A percentile compares a stretch with the other conserved stretches of the same genome.
phyloP scores from a whole-genome alignment of 768 basidiomycete genomes.

The Suillus subalutaceus region DNA sequence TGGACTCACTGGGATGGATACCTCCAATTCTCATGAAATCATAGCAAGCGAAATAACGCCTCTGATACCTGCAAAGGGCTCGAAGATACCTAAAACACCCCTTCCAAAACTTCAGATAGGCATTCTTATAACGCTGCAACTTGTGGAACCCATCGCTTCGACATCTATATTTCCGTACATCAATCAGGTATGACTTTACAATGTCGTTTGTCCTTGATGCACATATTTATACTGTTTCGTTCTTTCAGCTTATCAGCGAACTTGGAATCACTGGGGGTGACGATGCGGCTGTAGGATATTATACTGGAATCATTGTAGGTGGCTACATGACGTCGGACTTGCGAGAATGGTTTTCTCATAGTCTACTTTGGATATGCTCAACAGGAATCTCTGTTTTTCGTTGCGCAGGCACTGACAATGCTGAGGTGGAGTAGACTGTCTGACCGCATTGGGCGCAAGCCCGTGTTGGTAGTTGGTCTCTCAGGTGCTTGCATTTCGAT shows the following conservation, averaged over 20 bases:
- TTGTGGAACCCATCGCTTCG: conserved; percentile 50
- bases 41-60: background rate
- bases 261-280: conserved; percentile 66
- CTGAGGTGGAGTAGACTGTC: conserved; percentile 68
- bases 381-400: conserved; percentile 66
- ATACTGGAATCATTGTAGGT: conserved; percentile 65
- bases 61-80: background rate
- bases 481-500: conserved; percentile 55
- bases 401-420: conserved; percentile 56
- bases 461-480: conserved; percentile 56
- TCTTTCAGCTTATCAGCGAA: conserved; percentile 56
- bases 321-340: too few relatives aligned
- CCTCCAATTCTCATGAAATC: background rate
- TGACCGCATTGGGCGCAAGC: conserved; percentile 62
- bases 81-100: conserved; percentile 37
- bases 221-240: background rate
- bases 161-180: conserved; percentile 54
- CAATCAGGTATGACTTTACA: conserved; percentile 39
- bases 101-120: conserved; percentile 49
- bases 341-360: background rate
- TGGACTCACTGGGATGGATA: background rate
- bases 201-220: background rate
- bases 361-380: background rate
- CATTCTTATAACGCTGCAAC: conserved; percentile 44
- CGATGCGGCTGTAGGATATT: conserved; percentile 66